phyloP scores from a whole-genome alignment of 495 filamentous ascomycete genomes.

The Penicillium pulvis region DNA sequence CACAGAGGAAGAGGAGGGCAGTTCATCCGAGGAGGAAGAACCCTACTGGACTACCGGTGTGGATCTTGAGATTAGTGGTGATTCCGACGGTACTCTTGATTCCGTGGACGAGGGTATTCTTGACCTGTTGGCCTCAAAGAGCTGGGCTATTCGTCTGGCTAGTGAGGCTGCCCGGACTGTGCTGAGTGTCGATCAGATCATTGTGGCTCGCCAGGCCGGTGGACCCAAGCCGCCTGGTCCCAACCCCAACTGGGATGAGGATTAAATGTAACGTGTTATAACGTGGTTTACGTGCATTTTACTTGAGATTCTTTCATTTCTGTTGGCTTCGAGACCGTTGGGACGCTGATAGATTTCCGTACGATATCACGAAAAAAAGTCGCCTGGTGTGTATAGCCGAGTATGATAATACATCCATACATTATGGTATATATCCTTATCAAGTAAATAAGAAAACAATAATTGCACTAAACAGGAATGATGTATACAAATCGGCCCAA shows the following conservation, averaged over 20 bases:
- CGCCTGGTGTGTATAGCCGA: constrained; percentile 28
- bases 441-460: not conserved
- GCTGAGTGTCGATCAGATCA: constrained; percentile 97
- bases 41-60: constrained; percentile 89
- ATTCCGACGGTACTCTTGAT: constrained; percentile 80
- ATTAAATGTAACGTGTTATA: constrained; percentile 53
- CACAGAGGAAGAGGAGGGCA: constrained; percentile 39
- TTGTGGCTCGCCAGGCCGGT: constrained; percentile 95
- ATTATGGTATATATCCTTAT: constrained; percentile 13
- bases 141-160: constrained; percentile 94
- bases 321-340: constrained; percentile 27
- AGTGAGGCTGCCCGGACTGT: constrained; percentile 94
- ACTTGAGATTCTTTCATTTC: constrained; percentile 1
- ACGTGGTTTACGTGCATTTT: constrained; percentile 11
- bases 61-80: constrained; percentile 84
- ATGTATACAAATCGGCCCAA: not conserved
- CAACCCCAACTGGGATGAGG: constrained; percentile 98
- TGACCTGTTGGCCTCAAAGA: constrained; percentile 87
- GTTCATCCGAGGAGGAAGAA: constrained; percentile 53
- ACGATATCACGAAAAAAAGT: constrained; percentile 34
- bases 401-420: constrained; percentile 27
- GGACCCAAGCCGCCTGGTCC: constrained; percentile 95
- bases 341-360: constrained; percentile 31
- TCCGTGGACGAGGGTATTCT: constrained; percentile 88
- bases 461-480: not conserved